Evolutionary conservation across 2,329 filamentous ascomycete species (phyloP).

Genomic region (Didymella pomorum): DNA sequence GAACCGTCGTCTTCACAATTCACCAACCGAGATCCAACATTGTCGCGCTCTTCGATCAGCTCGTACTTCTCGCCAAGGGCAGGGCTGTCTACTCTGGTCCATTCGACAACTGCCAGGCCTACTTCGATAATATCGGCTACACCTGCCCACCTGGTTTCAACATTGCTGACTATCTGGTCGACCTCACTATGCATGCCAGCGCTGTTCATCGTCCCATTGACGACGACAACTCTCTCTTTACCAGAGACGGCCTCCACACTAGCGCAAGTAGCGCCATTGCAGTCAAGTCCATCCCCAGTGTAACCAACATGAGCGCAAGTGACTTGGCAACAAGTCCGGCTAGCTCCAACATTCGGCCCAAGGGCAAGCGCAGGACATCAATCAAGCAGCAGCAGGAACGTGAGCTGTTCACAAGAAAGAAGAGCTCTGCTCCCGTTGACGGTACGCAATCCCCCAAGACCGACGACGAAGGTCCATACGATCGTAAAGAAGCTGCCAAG

Average conservation of each 20-base stretch:
- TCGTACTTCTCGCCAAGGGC: constrained; percentile 89
- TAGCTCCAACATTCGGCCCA: constrained; percentile 70
- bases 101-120: constrained; percentile 85
- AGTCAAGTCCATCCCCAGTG: constrained; percentile 88
- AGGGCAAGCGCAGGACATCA: constrained; percentile 76
- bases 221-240: constrained; percentile 65
- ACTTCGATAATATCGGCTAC: constrained; percentile 93
- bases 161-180: constrained; percentile 96
- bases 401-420: constrained; percentile 87
- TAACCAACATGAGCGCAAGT: constrained; percentile 77
- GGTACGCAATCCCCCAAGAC: constrained; percentile 66
- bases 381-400: constrained; percentile 86
- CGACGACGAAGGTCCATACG: constrained; percentile 65
- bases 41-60: constrained; percentile 91
- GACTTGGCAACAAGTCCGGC: constrained; percentile 64
- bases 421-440: constrained; percentile 63
- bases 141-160: constrained; percentile 96
- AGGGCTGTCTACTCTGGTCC: constrained; percentile 93
- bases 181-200: constrained; percentile 95
- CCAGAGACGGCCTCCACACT: constrained; percentile 70
- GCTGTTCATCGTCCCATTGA: constrained; percentile 63
- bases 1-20: constrained; percentile 97
- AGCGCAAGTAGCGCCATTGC: constrained; percentile 86
- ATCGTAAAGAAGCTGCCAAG: constrained; percentile 60
- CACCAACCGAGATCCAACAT: constrained; percentile 98